Conservation (phyloP, 2,329 filamentous ascomycete species). For the Triangularia setosa region DNA sequence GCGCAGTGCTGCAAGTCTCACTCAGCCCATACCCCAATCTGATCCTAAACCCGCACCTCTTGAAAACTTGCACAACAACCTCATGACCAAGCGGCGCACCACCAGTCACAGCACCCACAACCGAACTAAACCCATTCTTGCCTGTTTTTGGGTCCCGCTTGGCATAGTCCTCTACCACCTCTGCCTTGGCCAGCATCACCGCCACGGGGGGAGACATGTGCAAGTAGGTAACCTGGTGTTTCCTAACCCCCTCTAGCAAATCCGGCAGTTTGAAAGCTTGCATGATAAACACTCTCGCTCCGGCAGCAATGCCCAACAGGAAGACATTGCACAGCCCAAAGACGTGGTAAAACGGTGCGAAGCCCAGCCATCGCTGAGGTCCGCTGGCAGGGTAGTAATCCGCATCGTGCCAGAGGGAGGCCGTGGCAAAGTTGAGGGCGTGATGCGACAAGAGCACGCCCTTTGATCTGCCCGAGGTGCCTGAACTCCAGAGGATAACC, state of each 20-base stretch:
- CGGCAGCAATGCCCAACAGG: slow-evolving; percentile 50
- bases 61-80: slow-evolving; percentile 56
- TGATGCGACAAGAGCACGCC: slow-evolving; percentile 69
- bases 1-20: slow-evolving; percentile 62
- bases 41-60: slow-evolving; percentile 49
- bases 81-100: slow-evolving; percentile 60
- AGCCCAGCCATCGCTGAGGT: slow-evolving; percentile 50
- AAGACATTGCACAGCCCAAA: slow-evolving; percentile 56
- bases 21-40: slow-evolving; percentile 72
- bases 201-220: slow-evolving; percentile 67
- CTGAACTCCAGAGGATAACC: slow-evolving; percentile 46
- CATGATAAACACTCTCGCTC: slow-evolving; percentile 65
- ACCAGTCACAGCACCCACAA: slow-evolving; percentile 53
- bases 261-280: slow-evolving; percentile 62
- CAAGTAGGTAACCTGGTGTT: slow-evolving; percentile 61
- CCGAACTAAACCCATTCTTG: slow-evolving; percentile 49
- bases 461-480: slow-evolving; percentile 71
- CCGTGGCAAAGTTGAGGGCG: slow-evolving; percentile 58
- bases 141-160: slow-evolving; percentile 34
- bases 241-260: slow-evolving; percentile 59
- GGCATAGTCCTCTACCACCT: slow-evolving; percentile 58
- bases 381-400: slow-evolving; percentile 36
- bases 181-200: slow-evolving; percentile 66
- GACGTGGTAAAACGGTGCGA: slow-evolving; percentile 68
- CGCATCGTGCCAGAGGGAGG: slow-evolving; percentile 46